Conservation (phyloP, 768 basidiomycete genomes). For the Coprinellus micaceus region DNA sequence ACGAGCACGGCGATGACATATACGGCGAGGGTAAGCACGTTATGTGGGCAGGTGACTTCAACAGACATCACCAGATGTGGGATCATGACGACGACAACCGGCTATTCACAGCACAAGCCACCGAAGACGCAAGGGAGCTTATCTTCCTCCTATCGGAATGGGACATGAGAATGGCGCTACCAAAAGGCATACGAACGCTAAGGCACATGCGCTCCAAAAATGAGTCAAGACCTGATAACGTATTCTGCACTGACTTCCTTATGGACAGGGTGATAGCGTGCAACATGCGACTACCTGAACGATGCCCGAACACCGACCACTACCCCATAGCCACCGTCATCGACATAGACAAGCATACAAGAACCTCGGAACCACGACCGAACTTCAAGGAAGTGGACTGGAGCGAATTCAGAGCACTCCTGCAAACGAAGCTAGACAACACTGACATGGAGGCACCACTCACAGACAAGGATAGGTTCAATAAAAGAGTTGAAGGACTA, state of each 20-base stretch:
- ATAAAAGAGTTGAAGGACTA: background rate
- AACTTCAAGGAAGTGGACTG: too few species aligned
- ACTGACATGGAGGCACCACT: background rate
- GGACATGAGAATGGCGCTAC: constrained; percentile 33
- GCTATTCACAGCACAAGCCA: constrained; percentile 29
- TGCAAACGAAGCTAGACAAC: constrained; percentile 18
- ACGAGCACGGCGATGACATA: background rate
- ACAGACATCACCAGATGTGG: too few species aligned
- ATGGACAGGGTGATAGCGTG: constrained; percentile 24
- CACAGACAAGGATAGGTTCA: constrained; percentile 7
- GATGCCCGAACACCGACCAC: constrained; percentile 32
- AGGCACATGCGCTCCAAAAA: too few species aligned
- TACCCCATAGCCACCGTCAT: constrained; percentile 32
- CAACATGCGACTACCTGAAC: constrained; percentile 8
- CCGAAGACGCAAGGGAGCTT: constrained; percentile 21
- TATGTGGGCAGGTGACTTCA: constrained; percentile 35
- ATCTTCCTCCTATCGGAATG: constrained; percentile 22
- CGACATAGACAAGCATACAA: constrained; percentile 15
- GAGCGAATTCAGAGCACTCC: constrained; percentile 20
- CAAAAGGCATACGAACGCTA: constrained; percentile 30
- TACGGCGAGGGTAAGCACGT: constrained; percentile 8
- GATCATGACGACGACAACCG: constrained; percentile 26
- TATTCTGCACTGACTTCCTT: constrained; percentile 27
- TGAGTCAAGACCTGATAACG: constrained; percentile 44
- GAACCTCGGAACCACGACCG: constrained; percentile 13